Evolutionary conservation across 2,329 filamentous ascomycete species (phyloP).

Genomic region (Trichoderma oligosporum): DNA sequence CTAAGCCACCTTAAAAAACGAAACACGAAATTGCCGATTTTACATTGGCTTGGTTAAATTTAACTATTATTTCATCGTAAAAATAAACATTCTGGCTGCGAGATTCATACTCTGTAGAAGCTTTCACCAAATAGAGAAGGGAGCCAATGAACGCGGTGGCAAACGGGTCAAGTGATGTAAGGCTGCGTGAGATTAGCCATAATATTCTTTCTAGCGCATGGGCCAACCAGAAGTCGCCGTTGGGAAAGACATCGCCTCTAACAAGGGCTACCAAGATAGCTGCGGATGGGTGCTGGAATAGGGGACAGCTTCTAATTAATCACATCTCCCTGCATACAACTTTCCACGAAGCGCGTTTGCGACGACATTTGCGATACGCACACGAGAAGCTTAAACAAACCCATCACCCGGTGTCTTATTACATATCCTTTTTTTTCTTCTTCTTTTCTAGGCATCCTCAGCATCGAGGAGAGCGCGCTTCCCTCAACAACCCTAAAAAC

Average conservation of each 20-base stretch:
- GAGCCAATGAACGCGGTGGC: not conserved
- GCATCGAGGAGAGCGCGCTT: not conserved
- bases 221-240: conserved; percentile 27
- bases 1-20: not conserved
- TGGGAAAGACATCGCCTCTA: conserved; percentile 30
- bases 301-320: conserved; percentile 29
- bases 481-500: not conserved
- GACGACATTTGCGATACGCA: conserved; percentile 18
- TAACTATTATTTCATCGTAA: too few species aligned
- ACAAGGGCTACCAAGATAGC: conserved; percentile 20
- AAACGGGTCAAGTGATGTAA: conserved; percentile 14
- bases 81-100: too few species aligned
- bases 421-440: not conserved
- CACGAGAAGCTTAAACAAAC: not conserved
- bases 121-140: not conserved
- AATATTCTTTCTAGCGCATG: conserved; percentile 28
- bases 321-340: conserved; percentile 22
- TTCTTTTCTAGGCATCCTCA: not conserved
- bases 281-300: conserved; percentile 29
- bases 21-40: too few species aligned
- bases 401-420: not conserved
- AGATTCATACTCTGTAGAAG: not conserved
- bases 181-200: conserved; percentile 17
- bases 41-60: too few species aligned
- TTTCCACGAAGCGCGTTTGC: conserved; percentile 25